Evolutionary conservation across 2,329 filamentous ascomycete species (phyloP).

Genomic region (Conoideocrella luteorostrata): DNA sequence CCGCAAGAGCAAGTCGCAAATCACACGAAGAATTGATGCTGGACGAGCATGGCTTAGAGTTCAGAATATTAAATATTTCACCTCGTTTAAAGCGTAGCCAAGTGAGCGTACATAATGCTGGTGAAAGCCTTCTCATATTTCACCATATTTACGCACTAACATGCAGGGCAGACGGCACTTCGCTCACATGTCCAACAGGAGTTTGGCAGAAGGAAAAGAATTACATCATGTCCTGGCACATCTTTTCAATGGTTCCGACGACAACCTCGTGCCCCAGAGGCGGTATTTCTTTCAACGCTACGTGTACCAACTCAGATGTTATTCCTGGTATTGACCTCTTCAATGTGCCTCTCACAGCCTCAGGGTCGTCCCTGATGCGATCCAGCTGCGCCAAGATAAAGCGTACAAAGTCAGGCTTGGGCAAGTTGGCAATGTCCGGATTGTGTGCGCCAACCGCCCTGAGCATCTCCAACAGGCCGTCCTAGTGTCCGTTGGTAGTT

Average conservation of each 20-base stretch:
- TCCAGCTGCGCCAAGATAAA: neutral
- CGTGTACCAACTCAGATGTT: neutral
- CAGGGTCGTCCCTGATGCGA: neutral
- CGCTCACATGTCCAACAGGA: neutral
- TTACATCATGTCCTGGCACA: conserved; percentile 1
- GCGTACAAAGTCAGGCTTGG: conserved; percentile 1
- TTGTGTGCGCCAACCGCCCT: neutral
- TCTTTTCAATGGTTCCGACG: neutral
- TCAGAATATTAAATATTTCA: too few relatives aligned
- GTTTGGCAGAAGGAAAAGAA: too few relatives aligned
- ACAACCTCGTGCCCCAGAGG: neutral
- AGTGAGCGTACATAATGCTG: too few relatives aligned
- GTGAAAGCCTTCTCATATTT: neutral
- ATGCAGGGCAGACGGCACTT: conserved; percentile 2
- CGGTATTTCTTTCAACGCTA: neutral
- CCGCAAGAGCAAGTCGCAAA: too few relatives aligned
- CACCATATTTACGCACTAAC: conserved; percentile 1
- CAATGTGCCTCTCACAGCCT: neutral
- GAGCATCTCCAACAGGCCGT: conserved; percentile 7
- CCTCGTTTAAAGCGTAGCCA: too few relatives aligned
- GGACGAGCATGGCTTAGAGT: too few relatives aligned
- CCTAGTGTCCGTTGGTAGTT: conserved; percentile 39
- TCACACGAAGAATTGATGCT: too few relatives aligned
- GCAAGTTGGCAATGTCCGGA: neutral
- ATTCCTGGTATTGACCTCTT: neutral